A percentile compares a stretch with the other conserved stretches of the same genome.
Conservation (phyloP, 2,329 filamentous ascomycete genomes). For the Fusarium vanettenii region DNA sequence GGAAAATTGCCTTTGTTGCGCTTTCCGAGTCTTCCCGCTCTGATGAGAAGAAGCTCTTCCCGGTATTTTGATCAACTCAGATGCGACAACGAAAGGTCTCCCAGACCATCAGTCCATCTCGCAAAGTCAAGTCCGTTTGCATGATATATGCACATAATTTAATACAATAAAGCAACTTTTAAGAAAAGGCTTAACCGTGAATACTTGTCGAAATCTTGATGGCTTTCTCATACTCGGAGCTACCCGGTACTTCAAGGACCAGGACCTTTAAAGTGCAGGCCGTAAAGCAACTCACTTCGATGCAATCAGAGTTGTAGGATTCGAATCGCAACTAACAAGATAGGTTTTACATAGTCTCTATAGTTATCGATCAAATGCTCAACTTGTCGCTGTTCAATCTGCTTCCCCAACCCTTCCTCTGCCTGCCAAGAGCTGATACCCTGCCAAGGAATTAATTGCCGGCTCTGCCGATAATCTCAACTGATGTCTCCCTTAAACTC, state of each 20-base stretch:
- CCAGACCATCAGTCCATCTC: background rate
- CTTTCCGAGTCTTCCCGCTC: background rate
- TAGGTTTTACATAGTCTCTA: background rate
- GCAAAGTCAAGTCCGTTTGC: background rate
- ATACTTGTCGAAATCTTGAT: background rate
- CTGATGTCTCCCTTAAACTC: background rate
- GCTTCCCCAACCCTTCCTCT: too few species aligned
- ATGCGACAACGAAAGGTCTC: background rate
- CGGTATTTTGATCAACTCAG: rapidly evolving
- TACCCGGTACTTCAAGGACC: background rate
- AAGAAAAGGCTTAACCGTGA: background rate
- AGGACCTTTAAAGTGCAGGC: background rate
- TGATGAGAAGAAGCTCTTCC: background rate
- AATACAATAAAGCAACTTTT: background rate
- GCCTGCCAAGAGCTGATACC: background rate
- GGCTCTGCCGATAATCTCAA: background rate
- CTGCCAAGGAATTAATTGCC: background rate
- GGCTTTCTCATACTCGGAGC: background rate
- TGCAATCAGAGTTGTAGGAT: background rate
- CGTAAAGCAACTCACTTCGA: background rate
- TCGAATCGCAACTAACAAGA: background rate
- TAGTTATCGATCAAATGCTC: background rate
- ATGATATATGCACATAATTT: background rate
- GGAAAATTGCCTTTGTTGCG: rapidly evolving
- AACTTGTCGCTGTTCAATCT: background rate